phyloP scores from a whole-genome alignment of 2,329 filamentous ascomycete genomes.

The Metarhizium sp. region DNA sequence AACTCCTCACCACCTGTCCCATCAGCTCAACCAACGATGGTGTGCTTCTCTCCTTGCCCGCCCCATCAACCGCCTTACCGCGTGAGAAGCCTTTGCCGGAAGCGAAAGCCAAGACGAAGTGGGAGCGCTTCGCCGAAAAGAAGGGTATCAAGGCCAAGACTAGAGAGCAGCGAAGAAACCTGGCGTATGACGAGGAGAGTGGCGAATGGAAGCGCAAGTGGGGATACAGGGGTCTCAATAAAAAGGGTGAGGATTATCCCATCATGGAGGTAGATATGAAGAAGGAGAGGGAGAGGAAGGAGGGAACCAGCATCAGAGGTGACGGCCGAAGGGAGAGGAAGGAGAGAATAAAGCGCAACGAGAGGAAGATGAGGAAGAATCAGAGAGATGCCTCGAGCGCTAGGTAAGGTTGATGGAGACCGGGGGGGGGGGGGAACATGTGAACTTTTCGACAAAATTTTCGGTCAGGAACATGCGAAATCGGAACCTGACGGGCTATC shows the following conservation, averaged over 20 bases:
- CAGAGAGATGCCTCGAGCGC: conserved; percentile 31
- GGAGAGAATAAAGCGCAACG: conserved; percentile 63
- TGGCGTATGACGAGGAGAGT: conserved; percentile 73
- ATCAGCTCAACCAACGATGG: conserved; percentile 60
- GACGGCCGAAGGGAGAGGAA: conserved; percentile 55
- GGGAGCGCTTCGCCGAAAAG: conserved; percentile 93
- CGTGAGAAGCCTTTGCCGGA: conserved; percentile 87
- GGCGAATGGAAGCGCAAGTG: conserved; percentile 90
- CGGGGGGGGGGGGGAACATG: too few species aligned
- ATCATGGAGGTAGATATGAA: conserved; percentile 84
- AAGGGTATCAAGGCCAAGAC: conserved; percentile 92
- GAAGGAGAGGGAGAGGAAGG: conserved; percentile 53
- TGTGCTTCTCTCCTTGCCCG: conserved; percentile 72
- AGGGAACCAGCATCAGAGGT: conserved; percentile 51
- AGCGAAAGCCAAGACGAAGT: conserved; percentile 78
- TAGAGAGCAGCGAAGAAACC: conserved; percentile 62
- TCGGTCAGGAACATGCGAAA: background rate
- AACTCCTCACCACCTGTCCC: conserved; percentile 81
- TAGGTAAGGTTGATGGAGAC: background rate
- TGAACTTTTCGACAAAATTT: background rate
- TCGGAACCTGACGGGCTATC: background rate
- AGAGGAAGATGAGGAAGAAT: conserved; percentile 61
- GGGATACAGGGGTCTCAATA: conserved; percentile 89
- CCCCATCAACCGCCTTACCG: conserved; percentile 60
- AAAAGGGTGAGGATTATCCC: conserved; percentile 76